Conservation (phyloP, 2,329 filamentous ascomycete species). For the Sporothrix phasma region DNA sequence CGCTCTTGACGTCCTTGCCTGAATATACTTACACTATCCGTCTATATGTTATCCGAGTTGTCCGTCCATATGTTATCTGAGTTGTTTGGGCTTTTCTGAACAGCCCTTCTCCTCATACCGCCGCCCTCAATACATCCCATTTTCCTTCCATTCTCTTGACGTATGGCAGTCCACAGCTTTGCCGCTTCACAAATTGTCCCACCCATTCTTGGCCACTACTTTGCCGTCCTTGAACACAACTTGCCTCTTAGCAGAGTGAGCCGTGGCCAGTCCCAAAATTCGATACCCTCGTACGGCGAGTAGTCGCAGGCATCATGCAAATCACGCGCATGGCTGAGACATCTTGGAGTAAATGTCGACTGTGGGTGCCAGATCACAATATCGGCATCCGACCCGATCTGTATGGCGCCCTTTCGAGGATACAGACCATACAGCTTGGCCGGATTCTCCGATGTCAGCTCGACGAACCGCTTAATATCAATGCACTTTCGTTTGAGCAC, state of each 20-base stretch:
- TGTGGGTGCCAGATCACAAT: constrained; percentile 47
- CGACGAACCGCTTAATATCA: constrained; percentile 40
- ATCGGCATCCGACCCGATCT: constrained; percentile 44
- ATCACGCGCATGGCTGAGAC: constrained; percentile 36
- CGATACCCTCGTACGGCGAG: constrained; percentile 49
- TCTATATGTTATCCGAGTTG: too few species aligned
- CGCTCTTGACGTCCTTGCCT: too few species aligned
- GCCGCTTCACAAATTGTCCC: constrained; percentile 38
- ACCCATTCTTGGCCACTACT: constrained; percentile 39
- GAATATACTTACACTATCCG: too few species aligned
- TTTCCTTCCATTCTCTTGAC: not conserved
- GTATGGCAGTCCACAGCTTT: constrained; percentile 13
- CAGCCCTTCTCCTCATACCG: too few species aligned
- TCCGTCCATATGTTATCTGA: too few species aligned
- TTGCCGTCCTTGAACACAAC: constrained; percentile 45
- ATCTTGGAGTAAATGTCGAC: constrained; percentile 22
- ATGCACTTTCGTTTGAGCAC: constrained; percentile 26
- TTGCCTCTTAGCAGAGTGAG: constrained; percentile 48
- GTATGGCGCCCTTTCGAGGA: constrained; percentile 39
- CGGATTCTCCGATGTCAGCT: constrained; percentile 43
- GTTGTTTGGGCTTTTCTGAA: too few species aligned
- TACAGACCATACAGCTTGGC: constrained; percentile 48
- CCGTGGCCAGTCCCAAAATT: constrained; percentile 48
- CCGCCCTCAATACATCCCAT: constrained; percentile 12
- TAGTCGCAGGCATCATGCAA: constrained; percentile 54